These are phyloP conservation scores for Sesbania bispinosa DNA, from an alignment of 306 rosid species.

Conservation along the genomic window DNA sequence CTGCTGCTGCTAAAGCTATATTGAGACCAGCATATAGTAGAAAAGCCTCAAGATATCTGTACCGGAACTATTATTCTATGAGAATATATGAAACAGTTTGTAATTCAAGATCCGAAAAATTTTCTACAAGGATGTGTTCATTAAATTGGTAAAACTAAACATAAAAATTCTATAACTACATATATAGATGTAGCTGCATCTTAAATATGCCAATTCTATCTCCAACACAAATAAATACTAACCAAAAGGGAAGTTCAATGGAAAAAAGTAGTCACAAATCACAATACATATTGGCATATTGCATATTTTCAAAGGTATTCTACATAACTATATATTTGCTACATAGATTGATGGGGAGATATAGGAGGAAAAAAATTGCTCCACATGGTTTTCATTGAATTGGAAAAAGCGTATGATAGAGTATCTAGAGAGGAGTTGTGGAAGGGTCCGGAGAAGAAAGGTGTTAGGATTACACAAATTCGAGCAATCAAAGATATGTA, in stretches of 20 bases:
- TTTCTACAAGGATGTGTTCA: not conserved
- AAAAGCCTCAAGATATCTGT: constrained; percentile 72
- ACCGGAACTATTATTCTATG: constrained; percentile 28
- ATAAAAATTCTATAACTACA: not conserved
- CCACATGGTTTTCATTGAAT: too few species aligned
- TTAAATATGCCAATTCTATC: not conserved
- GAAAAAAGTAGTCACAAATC: not conserved
- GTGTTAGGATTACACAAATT: too few species aligned
- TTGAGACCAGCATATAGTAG: constrained; percentile 54
- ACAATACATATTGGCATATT: not conserved
- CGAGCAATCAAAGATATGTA: too few species aligned
- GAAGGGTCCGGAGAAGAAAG: too few species aligned
- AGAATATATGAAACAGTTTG: constrained; percentile 19
- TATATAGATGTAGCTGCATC: not conserved
- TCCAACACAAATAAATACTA: not conserved
- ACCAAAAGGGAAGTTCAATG: not conserved
- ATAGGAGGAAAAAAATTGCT: too few species aligned
- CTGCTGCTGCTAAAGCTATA: constrained; percentile 56
- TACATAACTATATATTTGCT: too few species aligned
- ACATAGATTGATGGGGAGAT: too few species aligned
- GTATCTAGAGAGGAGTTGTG: too few species aligned
- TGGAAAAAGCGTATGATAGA: too few species aligned
- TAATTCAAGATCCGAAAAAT: constrained; percentile 5
- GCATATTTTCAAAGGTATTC: not conserved
- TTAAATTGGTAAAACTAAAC: not conserved